phyloP scores from a whole-genome alignment of 2,329 filamentous ascomycete species.

The Trichophyton schoenleinii region DNA sequence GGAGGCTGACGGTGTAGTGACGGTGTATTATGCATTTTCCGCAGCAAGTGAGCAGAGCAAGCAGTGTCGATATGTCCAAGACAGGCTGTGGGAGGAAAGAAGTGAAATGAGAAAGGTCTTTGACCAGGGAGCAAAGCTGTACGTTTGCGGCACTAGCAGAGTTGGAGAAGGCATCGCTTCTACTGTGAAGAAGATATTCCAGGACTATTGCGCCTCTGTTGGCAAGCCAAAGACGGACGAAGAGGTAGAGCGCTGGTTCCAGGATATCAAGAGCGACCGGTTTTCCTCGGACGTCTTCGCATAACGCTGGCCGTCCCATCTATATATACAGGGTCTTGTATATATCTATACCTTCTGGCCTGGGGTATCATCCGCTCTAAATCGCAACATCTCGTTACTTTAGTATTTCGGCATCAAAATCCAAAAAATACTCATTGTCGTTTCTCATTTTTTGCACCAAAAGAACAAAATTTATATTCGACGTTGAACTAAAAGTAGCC shows the following conservation, averaged over 20 bases:
- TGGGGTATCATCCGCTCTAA: too few species aligned
- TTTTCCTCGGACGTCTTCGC: background rate
- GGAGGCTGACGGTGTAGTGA: background rate
- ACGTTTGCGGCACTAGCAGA: background rate
- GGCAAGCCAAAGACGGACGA: background rate
- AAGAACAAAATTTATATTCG: background rate
- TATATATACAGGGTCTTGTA: background rate
- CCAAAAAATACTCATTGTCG: too few species aligned
- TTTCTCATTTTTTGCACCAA: too few species aligned
- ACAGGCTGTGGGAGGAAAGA: background rate
- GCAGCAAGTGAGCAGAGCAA: constrained; percentile 1
- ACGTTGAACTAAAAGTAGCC: background rate
- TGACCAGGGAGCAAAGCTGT: background rate
- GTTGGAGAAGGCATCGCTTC: background rate
- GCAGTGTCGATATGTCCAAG: background rate
- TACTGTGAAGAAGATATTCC: background rate
- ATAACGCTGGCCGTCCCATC: background rate
- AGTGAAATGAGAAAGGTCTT: constrained; percentile 1
- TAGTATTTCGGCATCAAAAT: too few species aligned
- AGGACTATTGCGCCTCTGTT: background rate
- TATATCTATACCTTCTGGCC: background rate
- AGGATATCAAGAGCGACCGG: background rate
- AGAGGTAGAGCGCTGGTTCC: background rate
- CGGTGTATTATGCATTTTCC: background rate
- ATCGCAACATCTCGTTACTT: too few species aligned